Evolutionary conservation across 1,284 basidiomycete genomes (phyloP).

Genomic region (Ustilago lituana): DNA sequence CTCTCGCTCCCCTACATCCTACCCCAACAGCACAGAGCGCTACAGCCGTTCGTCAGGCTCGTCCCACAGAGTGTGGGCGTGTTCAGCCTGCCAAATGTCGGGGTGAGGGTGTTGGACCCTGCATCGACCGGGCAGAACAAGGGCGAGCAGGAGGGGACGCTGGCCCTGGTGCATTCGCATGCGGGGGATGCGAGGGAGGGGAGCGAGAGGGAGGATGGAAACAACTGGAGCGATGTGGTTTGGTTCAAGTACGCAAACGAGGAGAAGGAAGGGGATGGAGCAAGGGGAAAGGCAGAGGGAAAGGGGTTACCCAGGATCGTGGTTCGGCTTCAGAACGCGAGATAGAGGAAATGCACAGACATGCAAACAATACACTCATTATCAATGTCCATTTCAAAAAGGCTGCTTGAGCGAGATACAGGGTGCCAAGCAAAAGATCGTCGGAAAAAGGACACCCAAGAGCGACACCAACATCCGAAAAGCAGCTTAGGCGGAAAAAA

Average conservation of each 20-base stretch:
- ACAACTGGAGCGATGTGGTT: not conserved
- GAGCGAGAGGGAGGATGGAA: not conserved
- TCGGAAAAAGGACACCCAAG: no score
- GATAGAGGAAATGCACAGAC: no score
- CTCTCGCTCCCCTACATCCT: slow-evolving; percentile 31
- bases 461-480: no score
- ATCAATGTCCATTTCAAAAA: no score
- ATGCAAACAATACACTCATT: no score
- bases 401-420: no score
- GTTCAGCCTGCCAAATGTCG: slow-evolving; percentile 4
- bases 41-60: slow-evolving; percentile 3
- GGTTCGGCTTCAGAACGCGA: no score
- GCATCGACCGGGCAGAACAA: no score
- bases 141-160: no score
- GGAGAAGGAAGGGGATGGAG: not conserved
- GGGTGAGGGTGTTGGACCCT: slow-evolving; percentile 4
- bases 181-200: not conserved
- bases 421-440: no score
- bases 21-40: not conserved
- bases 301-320: not conserved
- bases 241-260: not conserved
- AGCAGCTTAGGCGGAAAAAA: not conserved
- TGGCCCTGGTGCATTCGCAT: no score
- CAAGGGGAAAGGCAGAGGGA: no score
- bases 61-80: slow-evolving; percentile 14